phyloP scores from a whole-genome alignment of 306 rosid genomes.

The Cajanus cajan region DNA sequence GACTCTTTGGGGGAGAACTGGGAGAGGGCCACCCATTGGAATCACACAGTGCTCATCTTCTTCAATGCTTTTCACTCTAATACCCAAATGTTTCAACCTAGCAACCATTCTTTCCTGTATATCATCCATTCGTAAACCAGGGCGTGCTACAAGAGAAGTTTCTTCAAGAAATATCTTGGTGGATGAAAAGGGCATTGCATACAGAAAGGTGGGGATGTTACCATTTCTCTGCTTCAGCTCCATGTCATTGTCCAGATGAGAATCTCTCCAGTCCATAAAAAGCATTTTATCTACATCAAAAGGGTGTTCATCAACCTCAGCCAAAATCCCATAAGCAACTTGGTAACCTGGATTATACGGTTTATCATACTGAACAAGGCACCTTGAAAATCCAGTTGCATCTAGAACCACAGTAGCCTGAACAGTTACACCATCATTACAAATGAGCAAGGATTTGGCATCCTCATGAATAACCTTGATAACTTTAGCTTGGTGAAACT shows the following conservation, averaged over 20 bases:
- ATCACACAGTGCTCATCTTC: constrained; percentile 95
- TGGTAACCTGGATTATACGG: constrained; percentile 97
- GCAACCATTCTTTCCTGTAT: constrained; percentile 94
- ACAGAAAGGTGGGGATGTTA: constrained; percentile 80
- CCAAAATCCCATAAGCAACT: constrained; percentile 96
- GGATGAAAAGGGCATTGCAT: constrained; percentile 98
- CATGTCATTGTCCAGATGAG: constrained; percentile 56
- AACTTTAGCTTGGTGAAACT: constrained; percentile 91
- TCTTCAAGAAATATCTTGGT: constrained; percentile 89
- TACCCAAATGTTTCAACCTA: constrained; percentile 81
- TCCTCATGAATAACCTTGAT: constrained; percentile 85
- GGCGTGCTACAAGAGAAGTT: constrained; percentile 94
- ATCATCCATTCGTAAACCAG: constrained; percentile 80
- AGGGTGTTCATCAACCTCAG: constrained; percentile 94
- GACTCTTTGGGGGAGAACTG: constrained; percentile 91
- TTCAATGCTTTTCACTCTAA: constrained; percentile 88
- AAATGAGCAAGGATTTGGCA: constrained; percentile 66
- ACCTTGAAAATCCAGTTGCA: constrained; percentile 94
- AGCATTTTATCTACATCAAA: constrained; percentile 93
- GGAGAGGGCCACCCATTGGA: constrained; percentile 99
- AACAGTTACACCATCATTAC: constrained; percentile 86
- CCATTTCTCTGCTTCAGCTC: constrained; percentile 73
- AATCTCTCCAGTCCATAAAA: constrained; percentile 99
- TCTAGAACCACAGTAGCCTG: constrained; percentile 94
- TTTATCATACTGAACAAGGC: constrained; percentile 89